A percentile compares a stretch with the other conserved stretches of the same genome.
phyloP scores from a whole-genome alignment of 805 yeast genomes.

The Helenozyma baotianmanensis region DNA sequence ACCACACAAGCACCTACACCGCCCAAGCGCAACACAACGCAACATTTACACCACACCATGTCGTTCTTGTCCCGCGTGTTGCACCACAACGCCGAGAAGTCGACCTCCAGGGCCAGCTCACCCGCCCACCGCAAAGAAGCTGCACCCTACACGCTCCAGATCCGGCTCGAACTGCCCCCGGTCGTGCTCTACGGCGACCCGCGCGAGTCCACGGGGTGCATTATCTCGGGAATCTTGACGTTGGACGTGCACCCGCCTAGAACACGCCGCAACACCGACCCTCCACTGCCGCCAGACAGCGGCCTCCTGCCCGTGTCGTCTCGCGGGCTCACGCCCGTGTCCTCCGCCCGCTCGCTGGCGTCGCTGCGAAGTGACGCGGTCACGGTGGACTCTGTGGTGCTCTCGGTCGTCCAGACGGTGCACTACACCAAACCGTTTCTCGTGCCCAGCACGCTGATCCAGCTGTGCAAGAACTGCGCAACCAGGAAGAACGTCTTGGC shows the following conservation, averaged over 20 bases:
- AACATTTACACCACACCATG: constrained; percentile 8
- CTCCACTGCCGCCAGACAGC: too few species aligned
- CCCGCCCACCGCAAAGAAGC: constrained; percentile 2
- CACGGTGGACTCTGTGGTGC: constrained; percentile 48
- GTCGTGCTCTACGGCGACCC: constrained; percentile 78
- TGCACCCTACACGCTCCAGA: constrained; percentile 38
- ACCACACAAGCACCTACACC: too few species aligned
- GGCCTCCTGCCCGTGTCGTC: neutral
- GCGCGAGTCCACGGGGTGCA: constrained; percentile 75
- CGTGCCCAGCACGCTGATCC: constrained; percentile 45
- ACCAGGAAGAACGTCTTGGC: constrained; percentile 60
- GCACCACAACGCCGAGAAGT: constrained; percentile 15
- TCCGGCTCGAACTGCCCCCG: constrained; percentile 87
- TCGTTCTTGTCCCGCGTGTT: constrained; percentile 21
- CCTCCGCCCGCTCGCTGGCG: neutral
- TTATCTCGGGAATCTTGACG: constrained; percentile 73
- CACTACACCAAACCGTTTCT: constrained; percentile 63
- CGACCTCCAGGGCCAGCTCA: constrained; percentile 1
- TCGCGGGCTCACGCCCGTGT: neutral
- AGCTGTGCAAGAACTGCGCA: constrained; percentile 57
- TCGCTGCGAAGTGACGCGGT: neutral
- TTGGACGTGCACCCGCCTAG: constrained; percentile 27
- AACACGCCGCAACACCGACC: neutral
- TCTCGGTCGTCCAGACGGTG: constrained; percentile 70
- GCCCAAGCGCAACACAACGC: too few species aligned